Evolutionary conservation across 2,329 filamentous ascomycete species (phyloP).

Genomic region (Microdochium bolleyi): DNA sequence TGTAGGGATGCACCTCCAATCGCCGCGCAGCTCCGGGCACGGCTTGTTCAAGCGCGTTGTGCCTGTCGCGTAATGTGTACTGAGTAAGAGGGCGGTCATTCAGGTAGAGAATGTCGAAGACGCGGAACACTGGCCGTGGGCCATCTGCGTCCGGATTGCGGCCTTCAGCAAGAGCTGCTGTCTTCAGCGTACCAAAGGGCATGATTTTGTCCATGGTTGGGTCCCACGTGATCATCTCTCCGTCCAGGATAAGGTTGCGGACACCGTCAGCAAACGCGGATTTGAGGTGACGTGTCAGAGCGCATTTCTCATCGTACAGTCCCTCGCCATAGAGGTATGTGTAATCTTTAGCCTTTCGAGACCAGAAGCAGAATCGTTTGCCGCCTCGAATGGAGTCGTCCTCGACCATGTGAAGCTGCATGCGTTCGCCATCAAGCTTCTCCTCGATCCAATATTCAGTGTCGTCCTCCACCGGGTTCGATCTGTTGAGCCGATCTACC

Average conservation of each 20-base stretch:
- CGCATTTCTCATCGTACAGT: slow-evolving; percentile 64
- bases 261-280: slow-evolving; percentile 72
- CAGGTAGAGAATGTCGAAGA: slow-evolving; percentile 87
- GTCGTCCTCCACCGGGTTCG: slow-evolving; percentile 58
- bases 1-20: slow-evolving; percentile 74
- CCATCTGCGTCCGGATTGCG: slow-evolving; percentile 60
- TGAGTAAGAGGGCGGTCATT: slow-evolving; percentile 74
- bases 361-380: slow-evolving; percentile 80
- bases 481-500: slow-evolving; percentile 49
- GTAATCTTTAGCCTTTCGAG: slow-evolving; percentile 91
- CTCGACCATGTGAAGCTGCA: slow-evolving; percentile 87
- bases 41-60: slow-evolving; percentile 63
- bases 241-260: slow-evolving; percentile 82
- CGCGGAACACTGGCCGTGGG: slow-evolving; percentile 68
- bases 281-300: slow-evolving; percentile 72
- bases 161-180: slow-evolving; percentile 74
- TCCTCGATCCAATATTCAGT: slow-evolving; percentile 93
- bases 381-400: slow-evolving; percentile 63
- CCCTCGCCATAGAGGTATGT: slow-evolving; percentile 84
- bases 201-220: slow-evolving; percentile 76
- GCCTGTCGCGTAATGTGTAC: slow-evolving; percentile 77
- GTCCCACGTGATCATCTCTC: slow-evolving; percentile 99
- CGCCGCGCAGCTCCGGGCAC: slow-evolving; percentile 64
- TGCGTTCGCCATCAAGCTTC: slow-evolving; percentile 92
- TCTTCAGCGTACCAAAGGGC: slow-evolving; percentile 88